phyloP scores from a whole-genome alignment of 345 rosid species.

The Lenwebbia sp. region DNA sequence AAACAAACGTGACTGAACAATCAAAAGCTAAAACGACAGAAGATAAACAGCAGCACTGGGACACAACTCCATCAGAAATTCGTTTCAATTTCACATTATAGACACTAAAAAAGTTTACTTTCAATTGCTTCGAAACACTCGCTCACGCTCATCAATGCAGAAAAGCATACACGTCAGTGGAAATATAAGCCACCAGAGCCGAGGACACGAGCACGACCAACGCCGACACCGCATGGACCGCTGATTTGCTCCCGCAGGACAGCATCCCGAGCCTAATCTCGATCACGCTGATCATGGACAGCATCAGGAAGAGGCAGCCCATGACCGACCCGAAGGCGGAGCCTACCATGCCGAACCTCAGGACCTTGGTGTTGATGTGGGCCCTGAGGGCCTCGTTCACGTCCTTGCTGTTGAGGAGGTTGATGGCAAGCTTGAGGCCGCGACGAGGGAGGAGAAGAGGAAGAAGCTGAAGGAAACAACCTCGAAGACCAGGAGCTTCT shows the following conservation, averaged over 20 bases:
- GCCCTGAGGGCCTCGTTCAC: constrained; percentile 77
- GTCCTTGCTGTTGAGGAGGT: constrained; percentile 73
- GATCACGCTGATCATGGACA: constrained; percentile 79
- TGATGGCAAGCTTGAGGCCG: constrained; percentile 81
- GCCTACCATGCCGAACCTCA: constrained; percentile 81
- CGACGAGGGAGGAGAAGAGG: constrained; percentile 78
- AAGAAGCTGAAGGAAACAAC: constrained; percentile 94
- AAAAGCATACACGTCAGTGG: not conserved
- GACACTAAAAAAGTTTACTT: not conserved
- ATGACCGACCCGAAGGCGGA: constrained; percentile 83
- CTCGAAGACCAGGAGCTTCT: constrained; percentile 74
- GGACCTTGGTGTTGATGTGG: constrained; percentile 52
- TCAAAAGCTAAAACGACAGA: too few relatives aligned
- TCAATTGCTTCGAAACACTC: not conserved
- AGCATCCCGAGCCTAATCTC: constrained; percentile 80
- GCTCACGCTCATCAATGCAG: not conserved
- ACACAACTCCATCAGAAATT: too few relatives aligned
- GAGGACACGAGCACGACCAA: not conserved
- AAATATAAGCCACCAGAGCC: not conserved
- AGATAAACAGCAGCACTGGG: too few relatives aligned
- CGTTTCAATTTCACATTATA: not conserved
- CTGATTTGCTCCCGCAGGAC: constrained; percentile 70
- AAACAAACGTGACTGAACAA: too few relatives aligned
- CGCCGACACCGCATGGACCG: constrained; percentile 33
- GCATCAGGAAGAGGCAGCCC: constrained; percentile 87